These are phyloP conservation scores for Colletotrichum costaricense DNA, from an alignment of 2,329 filamentous ascomycete species.

Conservation along the genomic window DNA sequence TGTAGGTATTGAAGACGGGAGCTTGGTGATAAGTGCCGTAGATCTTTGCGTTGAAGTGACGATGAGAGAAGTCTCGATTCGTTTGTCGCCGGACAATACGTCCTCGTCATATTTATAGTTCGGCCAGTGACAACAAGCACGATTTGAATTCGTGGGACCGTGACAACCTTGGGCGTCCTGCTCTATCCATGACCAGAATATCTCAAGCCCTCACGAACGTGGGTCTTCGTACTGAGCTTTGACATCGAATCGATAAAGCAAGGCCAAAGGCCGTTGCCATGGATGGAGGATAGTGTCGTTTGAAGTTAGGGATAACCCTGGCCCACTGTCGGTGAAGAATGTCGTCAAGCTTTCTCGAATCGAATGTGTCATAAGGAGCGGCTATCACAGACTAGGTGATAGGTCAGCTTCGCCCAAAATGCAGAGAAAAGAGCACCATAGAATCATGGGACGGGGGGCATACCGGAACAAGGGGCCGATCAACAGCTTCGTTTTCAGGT, in stretches of 20 bases:
- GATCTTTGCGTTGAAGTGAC: neutral
- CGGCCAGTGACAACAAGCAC: neutral
- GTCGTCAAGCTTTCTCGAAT: neutral
- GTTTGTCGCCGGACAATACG: neutral
- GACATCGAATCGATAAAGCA: neutral
- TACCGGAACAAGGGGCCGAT: neutral
- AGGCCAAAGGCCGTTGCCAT: neutral
- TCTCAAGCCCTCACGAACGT: neutral
- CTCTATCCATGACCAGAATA: neutral
- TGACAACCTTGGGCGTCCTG: neutral
- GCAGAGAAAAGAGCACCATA: neutral
- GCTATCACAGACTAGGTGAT: neutral
- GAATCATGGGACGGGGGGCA: neutral
- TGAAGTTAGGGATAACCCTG: neutral
- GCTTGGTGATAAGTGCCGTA: neutral
- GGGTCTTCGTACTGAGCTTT: neutral
- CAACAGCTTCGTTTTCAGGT: neutral
- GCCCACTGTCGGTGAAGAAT: neutral
- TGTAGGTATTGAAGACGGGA: too few species aligned
- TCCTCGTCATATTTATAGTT: neutral
- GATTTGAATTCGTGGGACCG: neutral
- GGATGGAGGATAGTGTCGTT: neutral
- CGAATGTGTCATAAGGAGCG: neutral
- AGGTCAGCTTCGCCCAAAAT: neutral
- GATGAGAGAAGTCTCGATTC: rapidly evolving